Percentiles rank a stretch among this genome's conserved stretches.
phyloP scores from a whole-genome alignment of 2,329 filamentous ascomycete genomes.

The Xenoacremonium recifei region DNA sequence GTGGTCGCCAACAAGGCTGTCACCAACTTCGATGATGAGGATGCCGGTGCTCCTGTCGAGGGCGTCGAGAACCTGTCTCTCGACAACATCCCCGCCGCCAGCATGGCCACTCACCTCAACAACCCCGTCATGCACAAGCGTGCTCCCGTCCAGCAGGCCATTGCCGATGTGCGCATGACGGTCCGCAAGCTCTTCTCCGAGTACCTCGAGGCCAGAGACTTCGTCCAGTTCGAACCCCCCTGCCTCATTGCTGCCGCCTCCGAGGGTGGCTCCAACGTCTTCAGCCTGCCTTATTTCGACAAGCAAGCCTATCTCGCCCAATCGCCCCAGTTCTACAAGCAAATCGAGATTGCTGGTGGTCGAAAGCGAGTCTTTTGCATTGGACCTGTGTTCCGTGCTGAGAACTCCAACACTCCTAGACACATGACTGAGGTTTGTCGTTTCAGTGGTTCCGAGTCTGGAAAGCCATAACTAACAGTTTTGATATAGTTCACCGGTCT shows the following conservation, averaged over 20 bases:
- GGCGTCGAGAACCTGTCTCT: slow-evolving; percentile 42
- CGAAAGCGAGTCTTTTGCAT: slow-evolving; percentile 77
- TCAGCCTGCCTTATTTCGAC: slow-evolving; percentile 86
- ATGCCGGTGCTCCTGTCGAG: slow-evolving; percentile 38
- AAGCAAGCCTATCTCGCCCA: slow-evolving; percentile 78
- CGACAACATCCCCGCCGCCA: slow-evolving; percentile 65
- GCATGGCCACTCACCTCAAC: slow-evolving; percentile 80
- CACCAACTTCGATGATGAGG: slow-evolving; percentile 59
- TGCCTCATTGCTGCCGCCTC: slow-evolving; percentile 87
- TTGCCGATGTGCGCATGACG: slow-evolving; percentile 53
- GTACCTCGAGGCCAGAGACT: slow-evolving; percentile 73
- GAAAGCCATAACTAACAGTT: slow-evolving; percentile 7
- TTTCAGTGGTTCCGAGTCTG: background rate
- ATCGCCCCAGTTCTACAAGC: slow-evolving; percentile 84
- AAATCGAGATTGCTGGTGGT: slow-evolving; percentile 78
- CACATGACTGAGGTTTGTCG: slow-evolving; percentile 71
- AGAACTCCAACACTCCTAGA: slow-evolving; percentile 79
- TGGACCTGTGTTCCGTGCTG: slow-evolving; percentile 81
- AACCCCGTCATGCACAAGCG: slow-evolving; percentile 93
- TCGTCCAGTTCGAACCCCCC: slow-evolving; percentile 84
- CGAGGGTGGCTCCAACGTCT: slow-evolving; percentile 91
- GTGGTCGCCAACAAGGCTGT: slow-evolving; percentile 54
- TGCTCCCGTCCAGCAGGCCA: slow-evolving; percentile 86
- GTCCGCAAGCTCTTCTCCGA: slow-evolving; percentile 71
- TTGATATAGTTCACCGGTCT: slow-evolving; percentile 71